A percentile compares a stretch with the other conserved stretches of the same genome.
These are phyloP conservation scores for Apiospora hydei DNA, from an alignment of 2,329 filamentous ascomycete genomes.

Conservation along the genomic window DNA sequence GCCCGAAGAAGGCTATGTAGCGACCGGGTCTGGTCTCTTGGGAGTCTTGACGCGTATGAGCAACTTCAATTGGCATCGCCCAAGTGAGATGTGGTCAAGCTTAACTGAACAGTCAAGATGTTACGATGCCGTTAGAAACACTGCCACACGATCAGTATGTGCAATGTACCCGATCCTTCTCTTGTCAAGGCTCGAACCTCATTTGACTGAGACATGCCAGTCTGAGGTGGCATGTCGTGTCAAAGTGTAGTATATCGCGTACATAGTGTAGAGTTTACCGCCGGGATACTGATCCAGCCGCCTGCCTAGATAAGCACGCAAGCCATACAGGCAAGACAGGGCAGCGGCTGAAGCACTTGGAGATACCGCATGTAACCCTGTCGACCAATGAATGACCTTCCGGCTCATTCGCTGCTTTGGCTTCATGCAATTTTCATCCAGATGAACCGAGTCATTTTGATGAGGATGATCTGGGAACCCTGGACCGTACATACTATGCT, in stretches of 20 bases:
- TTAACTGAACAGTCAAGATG: not conserved
- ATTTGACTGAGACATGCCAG: conserved; percentile 5
- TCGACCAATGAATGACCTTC: not conserved
- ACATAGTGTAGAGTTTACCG: not conserved
- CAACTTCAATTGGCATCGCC: not conserved
- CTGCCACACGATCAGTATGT: not conserved
- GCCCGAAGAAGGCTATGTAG: not conserved
- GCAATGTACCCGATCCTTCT: not conserved
- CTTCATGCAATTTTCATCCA: not conserved
- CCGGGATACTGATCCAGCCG: conserved; percentile 2
- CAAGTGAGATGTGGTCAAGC: not conserved
- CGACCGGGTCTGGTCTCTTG: not conserved
- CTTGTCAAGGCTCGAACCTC: not conserved
- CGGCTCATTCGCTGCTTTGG: not conserved
- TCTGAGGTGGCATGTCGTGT: not conserved
- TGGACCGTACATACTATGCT: not conserved
- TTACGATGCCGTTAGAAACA: not conserved
- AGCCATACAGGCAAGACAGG: not conserved
- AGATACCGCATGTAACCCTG: not conserved
- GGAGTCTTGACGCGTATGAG: not conserved
- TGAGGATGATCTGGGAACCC: not conserved
- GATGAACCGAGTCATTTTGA: not conserved
- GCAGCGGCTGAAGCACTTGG: not conserved
- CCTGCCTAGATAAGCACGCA: not conserved
- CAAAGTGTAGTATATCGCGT: not conserved